These are phyloP conservation scores for Suhomyces xylopsoci DNA, from an alignment of 805 yeast genomes.

Conservation along the genomic window DNA sequence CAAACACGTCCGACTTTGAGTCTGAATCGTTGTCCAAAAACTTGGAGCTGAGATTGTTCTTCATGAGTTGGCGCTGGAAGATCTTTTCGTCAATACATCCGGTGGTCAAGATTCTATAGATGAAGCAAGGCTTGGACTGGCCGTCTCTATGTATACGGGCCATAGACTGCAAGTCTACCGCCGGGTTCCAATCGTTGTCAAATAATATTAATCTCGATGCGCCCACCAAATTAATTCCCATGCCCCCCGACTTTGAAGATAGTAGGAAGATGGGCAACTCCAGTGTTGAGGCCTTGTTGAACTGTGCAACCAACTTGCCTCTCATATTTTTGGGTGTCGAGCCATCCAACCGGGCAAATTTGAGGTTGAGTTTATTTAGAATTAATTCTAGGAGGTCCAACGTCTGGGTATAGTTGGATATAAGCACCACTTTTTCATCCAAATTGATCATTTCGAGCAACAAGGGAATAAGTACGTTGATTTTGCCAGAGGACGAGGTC, in stretches of 20 bases:
- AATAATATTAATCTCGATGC: constrained; percentile 81
- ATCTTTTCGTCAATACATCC: constrained; percentile 95
- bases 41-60: constrained; percentile 71
- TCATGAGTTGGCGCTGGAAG: constrained; percentile 85
- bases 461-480: constrained; percentile 55
- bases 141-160: constrained; percentile 95
- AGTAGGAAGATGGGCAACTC: constrained; percentile 63
- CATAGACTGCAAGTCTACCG: constrained; percentile 91
- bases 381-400: constrained; percentile 69
- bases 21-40: constrained; percentile 46
- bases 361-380: constrained; percentile 46
- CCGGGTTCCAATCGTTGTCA: constrained; percentile 98
- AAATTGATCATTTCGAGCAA: constrained; percentile 44
- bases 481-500: constrained; percentile 50
- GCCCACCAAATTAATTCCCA: constrained; percentile 86
- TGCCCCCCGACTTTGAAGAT: constrained; percentile 91
- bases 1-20: constrained; percentile 65
- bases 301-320: constrained; percentile 61
- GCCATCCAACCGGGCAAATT: constrained; percentile 76
- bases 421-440: constrained; percentile 75
- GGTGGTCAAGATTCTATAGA: constrained; percentile 79
- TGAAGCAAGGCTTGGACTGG: constrained; percentile 70
- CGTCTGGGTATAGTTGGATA: constrained; percentile 86
- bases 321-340: constrained; percentile 68
- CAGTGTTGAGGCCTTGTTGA: constrained; percentile 49